phyloP scores from a whole-genome alignment of 805 yeast species.

The Yarrowia sp. region DNA sequence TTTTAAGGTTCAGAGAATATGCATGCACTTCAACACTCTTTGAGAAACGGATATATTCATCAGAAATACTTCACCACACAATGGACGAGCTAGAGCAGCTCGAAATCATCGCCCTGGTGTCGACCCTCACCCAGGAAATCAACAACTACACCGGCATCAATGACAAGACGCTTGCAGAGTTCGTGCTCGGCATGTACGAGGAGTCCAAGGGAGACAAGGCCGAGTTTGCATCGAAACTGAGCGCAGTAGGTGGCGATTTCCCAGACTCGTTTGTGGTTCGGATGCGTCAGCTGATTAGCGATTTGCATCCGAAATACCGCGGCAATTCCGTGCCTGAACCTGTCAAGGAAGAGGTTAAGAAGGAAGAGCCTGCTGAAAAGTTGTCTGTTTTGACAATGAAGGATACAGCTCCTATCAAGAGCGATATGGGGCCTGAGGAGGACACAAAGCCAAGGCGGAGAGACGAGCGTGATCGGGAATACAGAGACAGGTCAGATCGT shows the following conservation, averaged over 20 bases:
- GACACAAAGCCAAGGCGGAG: slow-evolving; percentile 5
- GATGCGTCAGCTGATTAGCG: slow-evolving; percentile 35
- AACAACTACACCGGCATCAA: slow-evolving; percentile 40
- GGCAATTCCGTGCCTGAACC: not conserved
- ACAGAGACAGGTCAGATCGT: slow-evolving; percentile 2
- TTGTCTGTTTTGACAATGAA: not conserved
- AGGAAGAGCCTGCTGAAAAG: not conserved
- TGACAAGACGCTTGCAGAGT: slow-evolving; percentile 48
- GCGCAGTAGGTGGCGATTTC: slow-evolving; percentile 47
- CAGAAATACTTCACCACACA: not conserved
- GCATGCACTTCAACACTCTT: slow-evolving; percentile 1
- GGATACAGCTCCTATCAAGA: slow-evolving; percentile 6
- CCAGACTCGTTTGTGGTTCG: slow-evolving; percentile 35
- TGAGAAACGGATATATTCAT: not conserved
- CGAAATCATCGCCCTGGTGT: slow-evolving; percentile 37
- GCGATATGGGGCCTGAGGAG: slow-evolving; percentile 1
- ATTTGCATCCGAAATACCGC: slow-evolving; percentile 37
- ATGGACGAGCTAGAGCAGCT: slow-evolving; percentile 38
- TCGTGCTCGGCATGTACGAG: slow-evolving; percentile 43
- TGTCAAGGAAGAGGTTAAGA: not conserved
- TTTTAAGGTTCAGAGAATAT: too few species aligned
- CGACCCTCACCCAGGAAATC: slow-evolving; percentile 38
- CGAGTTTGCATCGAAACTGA: slow-evolving; percentile 42
- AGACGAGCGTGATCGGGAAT: not conserved
- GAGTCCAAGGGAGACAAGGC: slow-evolving; percentile 34